phyloP scores from a whole-genome alignment of 805 yeast species.

The Lachancea nothofagi region DNA sequence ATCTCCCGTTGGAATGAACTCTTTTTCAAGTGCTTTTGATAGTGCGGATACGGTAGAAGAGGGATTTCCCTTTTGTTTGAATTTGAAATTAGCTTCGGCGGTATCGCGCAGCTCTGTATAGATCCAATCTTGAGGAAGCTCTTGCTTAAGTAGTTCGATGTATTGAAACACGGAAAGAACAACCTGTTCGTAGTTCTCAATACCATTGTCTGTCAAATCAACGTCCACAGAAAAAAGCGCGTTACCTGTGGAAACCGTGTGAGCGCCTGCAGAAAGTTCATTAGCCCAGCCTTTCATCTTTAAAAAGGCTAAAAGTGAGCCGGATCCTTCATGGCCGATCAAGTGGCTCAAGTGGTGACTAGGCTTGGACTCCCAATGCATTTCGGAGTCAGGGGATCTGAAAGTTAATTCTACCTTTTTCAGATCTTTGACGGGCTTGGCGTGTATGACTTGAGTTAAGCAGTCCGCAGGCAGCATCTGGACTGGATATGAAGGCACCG shows the following conservation, averaged over 20 bases:
- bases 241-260: constrained; percentile 59
- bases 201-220: constrained; percentile 72
- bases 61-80: constrained; percentile 70
- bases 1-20: constrained; percentile 55
- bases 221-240: constrained; percentile 64
- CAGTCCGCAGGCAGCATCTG: constrained; percentile 47
- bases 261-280: constrained; percentile 67
- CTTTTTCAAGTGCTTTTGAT: constrained; percentile 56
- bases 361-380: constrained; percentile 64
- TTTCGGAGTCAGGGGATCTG: constrained; percentile 70
- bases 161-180: constrained; percentile 63
- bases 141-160: constrained; percentile 50
- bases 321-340: constrained; percentile 88
- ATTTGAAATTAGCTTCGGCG: constrained; percentile 66
- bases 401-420: constrained; percentile 64
- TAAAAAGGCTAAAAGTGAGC: constrained; percentile 68
- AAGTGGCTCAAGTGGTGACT: constrained; percentile 69
- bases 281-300: constrained; percentile 76
- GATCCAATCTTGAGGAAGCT: constrained; percentile 72
- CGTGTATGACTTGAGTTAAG: constrained; percentile 50
- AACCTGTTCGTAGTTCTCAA: constrained; percentile 56
- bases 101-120: constrained; percentile 70
- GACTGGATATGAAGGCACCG: constrained; percentile 38
- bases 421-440: constrained; percentile 78
- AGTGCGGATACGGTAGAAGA: constrained; percentile 65